Evolutionary conservation across 768 basidiomycete genomes (phyloP).

Genomic region (Baorangia bicolor): DNA sequence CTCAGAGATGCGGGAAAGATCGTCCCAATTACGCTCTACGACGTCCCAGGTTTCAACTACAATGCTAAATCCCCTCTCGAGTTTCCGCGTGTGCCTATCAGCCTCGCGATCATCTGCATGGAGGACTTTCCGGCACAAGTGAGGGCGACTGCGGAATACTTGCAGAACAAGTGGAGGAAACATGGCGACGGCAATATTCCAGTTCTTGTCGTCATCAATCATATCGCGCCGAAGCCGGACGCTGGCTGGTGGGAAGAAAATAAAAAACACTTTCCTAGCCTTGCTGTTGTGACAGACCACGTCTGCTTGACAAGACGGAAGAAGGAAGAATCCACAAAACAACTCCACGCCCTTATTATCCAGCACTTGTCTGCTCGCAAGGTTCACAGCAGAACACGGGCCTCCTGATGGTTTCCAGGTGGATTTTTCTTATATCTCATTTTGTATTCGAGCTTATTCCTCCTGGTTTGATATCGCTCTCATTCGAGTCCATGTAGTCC

Average conservation of each 20-base stretch:
- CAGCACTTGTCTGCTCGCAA: slow-evolving; percentile 8
- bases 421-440: not conserved
- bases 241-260: slow-evolving; percentile 24
- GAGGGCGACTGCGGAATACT: slow-evolving; percentile 18
- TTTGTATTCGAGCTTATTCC: not conserved
- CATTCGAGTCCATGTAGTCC: not conserved
- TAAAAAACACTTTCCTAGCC: slow-evolving; percentile 19
- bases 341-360: slow-evolving; percentile 18
- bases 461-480: not conserved
- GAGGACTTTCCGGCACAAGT: slow-evolving; percentile 22
- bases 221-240: slow-evolving; percentile 20
- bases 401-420: not conserved
- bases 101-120: slow-evolving; percentile 23
- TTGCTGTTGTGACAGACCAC: slow-evolving; percentile 12
- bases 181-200: slow-evolving; percentile 16
- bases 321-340: slow-evolving; percentile 20
- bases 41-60: slow-evolving; percentile 23
- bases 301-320: slow-evolving; percentile 18
- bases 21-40: slow-evolving; percentile 21
- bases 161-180: slow-evolving; percentile 17
- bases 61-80: slow-evolving; percentile 19
- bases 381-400: not conserved
- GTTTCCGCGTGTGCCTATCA: slow-evolving; percentile 20
- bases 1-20: slow-evolving; percentile 8
- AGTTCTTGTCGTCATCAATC: slow-evolving; percentile 22